Evolutionary conservation across 805 yeast genomes (phyloP).

Genomic region (Metschnikowia rubicola): DNA sequence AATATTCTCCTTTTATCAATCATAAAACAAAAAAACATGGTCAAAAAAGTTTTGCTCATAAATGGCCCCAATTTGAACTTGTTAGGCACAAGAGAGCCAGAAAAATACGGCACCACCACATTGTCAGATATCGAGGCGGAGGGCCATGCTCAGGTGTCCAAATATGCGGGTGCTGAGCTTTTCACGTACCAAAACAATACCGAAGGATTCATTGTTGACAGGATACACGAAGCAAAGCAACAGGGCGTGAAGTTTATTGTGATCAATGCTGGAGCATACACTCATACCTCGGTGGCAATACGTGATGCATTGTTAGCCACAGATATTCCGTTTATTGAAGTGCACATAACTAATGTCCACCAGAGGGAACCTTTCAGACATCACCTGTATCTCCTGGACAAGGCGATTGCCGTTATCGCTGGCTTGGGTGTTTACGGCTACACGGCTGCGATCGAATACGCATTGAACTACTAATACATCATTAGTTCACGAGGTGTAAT

Average conservation of each 20-base stretch:
- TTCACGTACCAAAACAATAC: conserved; percentile 40
- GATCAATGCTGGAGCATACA: conserved; percentile 52
- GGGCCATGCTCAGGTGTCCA: conserved; percentile 29
- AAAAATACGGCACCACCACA: conserved; percentile 48
- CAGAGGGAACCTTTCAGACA: conserved; percentile 51
- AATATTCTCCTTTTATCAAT: background rate
- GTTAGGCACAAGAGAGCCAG: conserved; percentile 44
- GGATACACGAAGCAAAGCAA: conserved; percentile 44
- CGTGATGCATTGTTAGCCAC: conserved; percentile 49
- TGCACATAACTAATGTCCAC: conserved; percentile 51
- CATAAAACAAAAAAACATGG: conserved; percentile 22
- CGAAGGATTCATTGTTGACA: conserved; percentile 46
- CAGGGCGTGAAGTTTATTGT: conserved; percentile 44
- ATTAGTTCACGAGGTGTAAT: too few species aligned
- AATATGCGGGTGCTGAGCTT: conserved; percentile 30
- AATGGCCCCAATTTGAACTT: conserved; percentile 51
- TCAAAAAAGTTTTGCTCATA: conserved; percentile 40
- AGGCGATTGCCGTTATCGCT: conserved; percentile 44
- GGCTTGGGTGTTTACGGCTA: conserved; percentile 44
- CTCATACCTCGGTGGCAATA: conserved; percentile 49
- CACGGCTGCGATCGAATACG: conserved; percentile 39
- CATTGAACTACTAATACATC: conserved; percentile 29
- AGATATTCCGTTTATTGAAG: conserved; percentile 47
- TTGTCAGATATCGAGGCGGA: conserved; percentile 41
- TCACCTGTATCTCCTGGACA: conserved; percentile 46